These are phyloP conservation scores for Phytophthora pistaciae DNA, from an alignment of 352 stramenopile species.

Conservation along the genomic window DNA sequence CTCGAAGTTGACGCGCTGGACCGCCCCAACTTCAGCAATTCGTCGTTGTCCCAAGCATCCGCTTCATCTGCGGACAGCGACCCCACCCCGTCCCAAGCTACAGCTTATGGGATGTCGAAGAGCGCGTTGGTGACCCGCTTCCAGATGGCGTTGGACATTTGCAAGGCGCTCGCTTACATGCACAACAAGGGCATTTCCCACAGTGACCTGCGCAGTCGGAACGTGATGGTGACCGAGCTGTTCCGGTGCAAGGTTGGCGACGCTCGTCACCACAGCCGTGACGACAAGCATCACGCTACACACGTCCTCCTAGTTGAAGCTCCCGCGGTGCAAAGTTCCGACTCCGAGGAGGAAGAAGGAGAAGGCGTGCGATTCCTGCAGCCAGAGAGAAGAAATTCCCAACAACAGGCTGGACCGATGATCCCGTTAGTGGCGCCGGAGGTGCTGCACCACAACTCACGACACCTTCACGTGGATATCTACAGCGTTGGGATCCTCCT, in stretches of 20 bases:
- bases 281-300: slow-evolving; percentile 32
- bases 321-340: slow-evolving; percentile 9
- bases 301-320: slow-evolving; percentile 29
- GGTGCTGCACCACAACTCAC: slow-evolving; percentile 44
- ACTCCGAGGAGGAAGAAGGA: slow-evolving; percentile 40
- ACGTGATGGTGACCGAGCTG: slow-evolving; percentile 67
- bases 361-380: slow-evolving; percentile 50
- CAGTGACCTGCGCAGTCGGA: slow-evolving; percentile 72
- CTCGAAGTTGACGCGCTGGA: slow-evolving; percentile 61
- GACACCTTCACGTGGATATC: slow-evolving; percentile 55
- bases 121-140: slow-evolving; percentile 51
- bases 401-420: slow-evolving; percentile 22
- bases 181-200: slow-evolving; percentile 65
- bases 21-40: slow-evolving; percentile 31
- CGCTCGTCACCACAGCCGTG: slow-evolving; percentile 48
- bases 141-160: slow-evolving; percentile 69
- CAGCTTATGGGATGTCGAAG: slow-evolving; percentile 34
- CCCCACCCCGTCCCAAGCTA: slow-evolving; percentile 10
- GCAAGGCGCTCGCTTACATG: slow-evolving; percentile 57
- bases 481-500: slow-evolving; percentile 70
- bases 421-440: slow-evolving; percentile 61
- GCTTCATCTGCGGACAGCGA: slow-evolving; percentile 19
- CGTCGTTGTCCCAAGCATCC: slow-evolving; percentile 13
- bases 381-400: slow-evolving; percentile 13
- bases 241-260: slow-evolving; percentile 74